Conservation (phyloP, 129 eudicot genomes). For the Flaveria ramosissima region DNA sequence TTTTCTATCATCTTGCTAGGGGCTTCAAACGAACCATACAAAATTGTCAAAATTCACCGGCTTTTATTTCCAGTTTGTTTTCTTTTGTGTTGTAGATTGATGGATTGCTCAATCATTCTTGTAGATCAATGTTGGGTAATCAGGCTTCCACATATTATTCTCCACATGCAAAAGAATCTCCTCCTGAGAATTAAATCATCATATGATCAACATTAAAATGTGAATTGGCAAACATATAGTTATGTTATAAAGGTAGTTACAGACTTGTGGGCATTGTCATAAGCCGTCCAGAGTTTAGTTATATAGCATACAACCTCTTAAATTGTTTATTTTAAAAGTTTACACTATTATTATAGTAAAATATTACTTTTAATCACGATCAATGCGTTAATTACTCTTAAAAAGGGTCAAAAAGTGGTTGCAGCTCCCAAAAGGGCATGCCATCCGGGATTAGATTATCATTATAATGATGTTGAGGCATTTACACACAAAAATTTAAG, state of each 20-base stretch:
- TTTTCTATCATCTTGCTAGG: constrained; percentile 10
- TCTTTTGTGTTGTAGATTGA: background rate
- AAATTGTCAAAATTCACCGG: constrained; percentile 2
- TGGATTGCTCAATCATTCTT: constrained; percentile 46
- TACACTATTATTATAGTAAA: background rate
- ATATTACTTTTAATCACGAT: background rate
- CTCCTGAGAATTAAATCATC: constrained; percentile 49
- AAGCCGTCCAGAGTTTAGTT: background rate
- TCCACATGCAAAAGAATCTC: constrained; percentile 57
- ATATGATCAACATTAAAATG: background rate
- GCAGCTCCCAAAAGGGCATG: background rate
- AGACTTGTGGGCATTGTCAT: background rate
- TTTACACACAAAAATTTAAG: background rate
- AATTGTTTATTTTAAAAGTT: no score
- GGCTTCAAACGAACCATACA: background rate
- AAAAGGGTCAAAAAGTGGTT: background rate
- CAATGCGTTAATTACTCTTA: background rate
- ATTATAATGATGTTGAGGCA: background rate
- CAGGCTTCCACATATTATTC: constrained; percentile 93
- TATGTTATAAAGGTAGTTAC: constrained; percentile 12
- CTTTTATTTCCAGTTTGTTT: constrained; percentile 15
- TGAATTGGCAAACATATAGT: background rate
- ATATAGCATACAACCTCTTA: background rate
- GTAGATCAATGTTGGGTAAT: constrained; percentile 82
- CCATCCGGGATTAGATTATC: background rate